phyloP scores from a whole-genome alignment of 2,329 filamentous ascomycete species.

The Fusarium avenaceum region DNA sequence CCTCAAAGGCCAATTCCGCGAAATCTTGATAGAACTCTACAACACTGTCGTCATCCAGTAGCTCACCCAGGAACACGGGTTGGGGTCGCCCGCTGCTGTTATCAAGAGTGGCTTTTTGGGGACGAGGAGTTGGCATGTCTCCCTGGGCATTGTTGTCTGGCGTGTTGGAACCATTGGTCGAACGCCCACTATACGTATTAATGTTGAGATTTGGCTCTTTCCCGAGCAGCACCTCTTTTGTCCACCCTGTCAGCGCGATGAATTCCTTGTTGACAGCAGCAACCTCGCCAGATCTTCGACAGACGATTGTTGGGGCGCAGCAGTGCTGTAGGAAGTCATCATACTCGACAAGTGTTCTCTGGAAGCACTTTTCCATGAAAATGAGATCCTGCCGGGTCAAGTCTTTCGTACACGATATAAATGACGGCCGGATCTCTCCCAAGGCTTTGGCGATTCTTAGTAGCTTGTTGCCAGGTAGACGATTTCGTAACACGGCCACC shows the following conservation, averaged over 20 bases:
- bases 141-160: slow-evolving; percentile 51
- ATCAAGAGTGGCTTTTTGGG: slow-evolving; percentile 61
- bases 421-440: slow-evolving; percentile 89
- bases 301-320: slow-evolving; percentile 91
- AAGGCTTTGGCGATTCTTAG: slow-evolving; percentile 88
- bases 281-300: slow-evolving; percentile 92
- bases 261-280: slow-evolving; percentile 97
- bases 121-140: slow-evolving; percentile 65
- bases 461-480: slow-evolving; percentile 82
- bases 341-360: slow-evolving; percentile 91
- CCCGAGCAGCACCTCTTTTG: slow-evolving; percentile 87
- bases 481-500: slow-evolving; percentile 81
- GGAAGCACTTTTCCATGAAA: slow-evolving; percentile 98
- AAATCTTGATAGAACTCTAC: slow-evolving; percentile 98
- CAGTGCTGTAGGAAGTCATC: slow-evolving; percentile 92
- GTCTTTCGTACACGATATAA: slow-evolving; percentile 92
- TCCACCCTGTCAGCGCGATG: slow-evolving; percentile 94
- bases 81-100: slow-evolving; percentile 68
- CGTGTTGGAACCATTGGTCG: slow-evolving; percentile 60
- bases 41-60: slow-evolving; percentile 93
- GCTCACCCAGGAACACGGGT: slow-evolving; percentile 90
- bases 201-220: slow-evolving; percentile 89
- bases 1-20: slow-evolving; percentile 90
- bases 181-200: slow-evolving; percentile 66
- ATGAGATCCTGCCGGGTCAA: slow-evolving; percentile 89